Percentiles rank a stretch among this genome's conserved stretches.
Evolutionary conservation across 495 filamentous ascomycete species (phyloP).

Genomic region (Choiromyces venosus): DNA sequence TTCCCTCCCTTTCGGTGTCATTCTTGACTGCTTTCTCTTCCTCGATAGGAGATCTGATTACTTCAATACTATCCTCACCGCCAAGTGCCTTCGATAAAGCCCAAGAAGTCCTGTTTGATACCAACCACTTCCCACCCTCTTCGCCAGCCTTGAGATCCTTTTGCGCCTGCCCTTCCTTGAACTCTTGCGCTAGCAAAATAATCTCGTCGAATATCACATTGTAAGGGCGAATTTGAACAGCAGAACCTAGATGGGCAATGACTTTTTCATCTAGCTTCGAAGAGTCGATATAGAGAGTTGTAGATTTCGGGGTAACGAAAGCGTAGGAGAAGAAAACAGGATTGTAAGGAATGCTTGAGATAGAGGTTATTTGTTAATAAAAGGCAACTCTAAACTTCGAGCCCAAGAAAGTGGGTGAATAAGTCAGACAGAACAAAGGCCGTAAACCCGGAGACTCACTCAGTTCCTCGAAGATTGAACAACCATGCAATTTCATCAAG

Average conservation of each 20-base stretch:
- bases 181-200: conserved; percentile 53
- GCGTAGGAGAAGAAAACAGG: conserved; percentile 99
- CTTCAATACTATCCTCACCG: conserved; percentile 81
- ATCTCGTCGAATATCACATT: conserved; percentile 74
- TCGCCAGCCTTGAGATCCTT: conserved; percentile 41
- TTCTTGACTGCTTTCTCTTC: conserved; percentile 99
- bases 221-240: conserved; percentile 75
- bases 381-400: conserved; percentile 4
- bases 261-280: conserved; percentile 68
- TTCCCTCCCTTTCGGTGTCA: conserved; percentile 80
- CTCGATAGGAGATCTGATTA: conserved; percentile 78
- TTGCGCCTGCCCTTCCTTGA: conserved; percentile 44
- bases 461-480: conserved; percentile 90
- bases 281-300: conserved; percentile 77
- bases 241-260: conserved; percentile 61
- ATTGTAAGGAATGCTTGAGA: conserved; percentile 80
- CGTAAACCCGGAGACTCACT: conserved; percentile 51
- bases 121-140: conserved; percentile 64
- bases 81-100: conserved; percentile 81
- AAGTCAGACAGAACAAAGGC: conserved; percentile 7
- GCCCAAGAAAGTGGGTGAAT: conserved; percentile 9
- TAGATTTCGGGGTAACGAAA: conserved; percentile 71
- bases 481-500: conserved; percentile 98
- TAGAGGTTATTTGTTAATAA: conserved; percentile 24
- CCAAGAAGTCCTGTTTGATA: conserved; percentile 91